These are phyloP conservation scores for Guadua angustifolia DNA, from an alignment of 176 grass and related monocot species.

Conservation along the genomic window DNA sequence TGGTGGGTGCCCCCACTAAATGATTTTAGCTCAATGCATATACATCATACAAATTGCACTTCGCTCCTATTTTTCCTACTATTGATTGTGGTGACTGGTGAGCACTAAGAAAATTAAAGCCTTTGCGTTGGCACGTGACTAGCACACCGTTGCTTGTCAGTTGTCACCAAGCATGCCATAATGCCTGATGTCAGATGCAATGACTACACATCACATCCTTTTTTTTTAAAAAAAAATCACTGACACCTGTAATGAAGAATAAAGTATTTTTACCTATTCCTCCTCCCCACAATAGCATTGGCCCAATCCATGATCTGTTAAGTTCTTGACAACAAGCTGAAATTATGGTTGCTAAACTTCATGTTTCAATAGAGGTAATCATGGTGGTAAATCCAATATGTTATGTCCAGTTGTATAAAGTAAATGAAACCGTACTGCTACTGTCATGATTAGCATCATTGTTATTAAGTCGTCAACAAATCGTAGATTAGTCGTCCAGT, in stretches of 20 bases:
- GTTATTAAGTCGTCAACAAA: too few species aligned
- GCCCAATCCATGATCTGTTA: neutral
- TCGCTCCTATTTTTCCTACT: neutral
- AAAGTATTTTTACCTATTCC: neutral
- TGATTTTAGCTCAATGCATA: neutral
- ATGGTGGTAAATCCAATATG: slow-evolving; percentile 21
- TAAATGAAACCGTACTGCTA: neutral
- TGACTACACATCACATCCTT: neutral
- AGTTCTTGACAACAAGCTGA: slow-evolving; percentile 19
- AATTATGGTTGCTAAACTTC: neutral
- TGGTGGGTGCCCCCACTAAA: neutral
- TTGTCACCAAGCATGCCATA: slow-evolving; percentile 8
- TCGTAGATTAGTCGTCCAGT: too few species aligned
- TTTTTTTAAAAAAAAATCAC: neutral
- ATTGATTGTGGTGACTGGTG: slow-evolving; percentile 4
- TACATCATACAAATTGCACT: neutral
- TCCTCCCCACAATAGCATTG: neutral
- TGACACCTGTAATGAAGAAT: neutral
- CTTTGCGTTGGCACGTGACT: neutral
- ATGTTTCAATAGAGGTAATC: neutral
- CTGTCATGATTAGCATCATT: neutral
- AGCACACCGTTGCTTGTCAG: neutral
- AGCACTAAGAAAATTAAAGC: neutral
- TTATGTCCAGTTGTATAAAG: neutral
- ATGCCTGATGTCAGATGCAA: slow-evolving; percentile 22